Conservation (phyloP, 2,329 filamentous ascomycete genomes). For the Talaromyces verruculosus region DNA sequence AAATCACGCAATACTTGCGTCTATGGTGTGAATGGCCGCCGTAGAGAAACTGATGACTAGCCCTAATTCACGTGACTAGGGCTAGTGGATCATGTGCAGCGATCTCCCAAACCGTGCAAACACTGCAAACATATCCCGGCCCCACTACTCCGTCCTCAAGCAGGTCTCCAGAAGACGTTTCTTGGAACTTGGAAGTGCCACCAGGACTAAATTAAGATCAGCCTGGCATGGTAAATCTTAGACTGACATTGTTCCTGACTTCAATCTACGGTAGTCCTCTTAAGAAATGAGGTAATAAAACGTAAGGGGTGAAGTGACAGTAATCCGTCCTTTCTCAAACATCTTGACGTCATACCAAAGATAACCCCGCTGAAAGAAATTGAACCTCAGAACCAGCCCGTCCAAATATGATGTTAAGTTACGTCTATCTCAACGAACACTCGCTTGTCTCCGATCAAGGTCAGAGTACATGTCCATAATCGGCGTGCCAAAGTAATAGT, state of each 20-base stretch:
- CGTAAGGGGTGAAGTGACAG: not conserved
- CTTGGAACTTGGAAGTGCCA: not conserved
- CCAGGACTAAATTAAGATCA: not conserved
- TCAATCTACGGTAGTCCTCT: not conserved
- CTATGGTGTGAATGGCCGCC: conserved; percentile 16
- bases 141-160: not conserved
- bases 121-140: conserved; percentile 10
- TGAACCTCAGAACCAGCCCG: not conserved
- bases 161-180: not conserved
- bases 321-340: not conserved
- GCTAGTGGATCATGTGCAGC: not conserved
- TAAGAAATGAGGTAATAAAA: not conserved
- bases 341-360: not conserved
- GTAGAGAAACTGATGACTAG: not conserved
- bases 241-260: not conserved
- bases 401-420: not conserved
- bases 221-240: not conserved
- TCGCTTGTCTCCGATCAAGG: not conserved
- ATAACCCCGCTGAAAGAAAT: not conserved
- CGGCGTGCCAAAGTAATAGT: not conserved
- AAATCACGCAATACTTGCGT: conserved; percentile 46
- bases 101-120: conserved; percentile 4
- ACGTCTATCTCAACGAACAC: not conserved
- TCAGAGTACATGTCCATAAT: conserved; percentile 3
- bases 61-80: conserved; percentile 19